Percentiles rank a stretch among this genome's conserved stretches.
Conservation (phyloP, 768 basidiomycete species). For the Kwoniella shandongensis region DNA sequence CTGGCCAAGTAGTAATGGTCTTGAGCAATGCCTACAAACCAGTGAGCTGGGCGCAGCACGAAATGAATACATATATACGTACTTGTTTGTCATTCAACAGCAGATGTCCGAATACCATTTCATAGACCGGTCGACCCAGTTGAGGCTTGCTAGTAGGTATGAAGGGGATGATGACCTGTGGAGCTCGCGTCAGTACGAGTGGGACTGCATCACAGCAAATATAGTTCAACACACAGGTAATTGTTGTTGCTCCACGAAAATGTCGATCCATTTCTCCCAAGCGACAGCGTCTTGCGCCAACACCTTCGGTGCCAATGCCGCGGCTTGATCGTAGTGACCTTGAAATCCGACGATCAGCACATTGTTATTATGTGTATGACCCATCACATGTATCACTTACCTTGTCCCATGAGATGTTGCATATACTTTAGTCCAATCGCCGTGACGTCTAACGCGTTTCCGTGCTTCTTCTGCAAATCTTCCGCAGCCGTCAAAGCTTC, state of each 20-base stretch:
- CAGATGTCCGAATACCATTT: constrained; percentile 89
- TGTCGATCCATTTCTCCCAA: constrained; percentile 97
- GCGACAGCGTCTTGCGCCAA: constrained; percentile 72
- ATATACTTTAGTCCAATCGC: constrained; percentile 82
- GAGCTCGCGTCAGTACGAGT: neutral
- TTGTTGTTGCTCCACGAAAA: constrained; percentile 76
- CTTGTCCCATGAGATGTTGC: constrained; percentile 76
- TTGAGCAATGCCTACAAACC: constrained; percentile 65
- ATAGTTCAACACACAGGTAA: constrained; percentile 62
- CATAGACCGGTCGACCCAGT: constrained; percentile 81
- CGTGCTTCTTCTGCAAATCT: constrained; percentile 58
- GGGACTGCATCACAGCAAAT: neutral
- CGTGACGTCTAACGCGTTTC: constrained; percentile 55
- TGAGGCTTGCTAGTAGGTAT: constrained; percentile 80
- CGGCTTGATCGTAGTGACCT: constrained; percentile 75
- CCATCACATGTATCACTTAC: constrained; percentile 55
- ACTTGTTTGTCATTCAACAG: constrained; percentile 74
- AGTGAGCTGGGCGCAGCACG: neutral
- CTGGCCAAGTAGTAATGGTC: constrained; percentile 86
- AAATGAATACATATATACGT: too few species aligned
- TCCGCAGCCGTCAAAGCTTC: constrained; percentile 84
- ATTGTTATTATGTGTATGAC: neutral
- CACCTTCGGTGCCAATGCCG: constrained; percentile 77
- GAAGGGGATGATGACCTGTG: constrained; percentile 79
- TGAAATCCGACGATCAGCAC: neutral